Evolutionary conservation across 2,329 filamentous ascomycete species (phyloP).

Genomic region (Teratosphaeria gauchensis): DNA sequence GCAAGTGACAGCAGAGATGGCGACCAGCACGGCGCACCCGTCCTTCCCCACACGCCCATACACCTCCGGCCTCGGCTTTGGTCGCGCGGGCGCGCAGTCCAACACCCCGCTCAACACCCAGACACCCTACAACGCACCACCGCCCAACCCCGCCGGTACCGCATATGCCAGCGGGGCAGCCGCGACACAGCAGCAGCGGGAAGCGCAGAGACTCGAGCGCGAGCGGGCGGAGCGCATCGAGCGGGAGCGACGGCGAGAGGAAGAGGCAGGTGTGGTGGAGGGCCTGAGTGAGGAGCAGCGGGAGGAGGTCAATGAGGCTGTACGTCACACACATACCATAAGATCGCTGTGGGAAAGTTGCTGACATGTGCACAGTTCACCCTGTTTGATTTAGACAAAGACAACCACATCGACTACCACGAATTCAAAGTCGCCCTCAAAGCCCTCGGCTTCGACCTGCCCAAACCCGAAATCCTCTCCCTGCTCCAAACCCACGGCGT

Average conservation of each 20-base stretch:
- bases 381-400: slow-evolving; percentile 94
- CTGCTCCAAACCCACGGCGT: slow-evolving; percentile 75
- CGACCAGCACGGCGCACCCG: slow-evolving; percentile 39
- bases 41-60: slow-evolving; percentile 46
- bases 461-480: slow-evolving; percentile 73
- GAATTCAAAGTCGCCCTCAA: slow-evolving; percentile 95
- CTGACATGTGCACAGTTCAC: slow-evolving; percentile 54
- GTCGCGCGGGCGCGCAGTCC: slow-evolving; percentile 25
- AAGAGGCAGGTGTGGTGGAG: slow-evolving; percentile 40
- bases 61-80: slow-evolving; percentile 32
- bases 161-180: not conserved
- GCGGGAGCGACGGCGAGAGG: slow-evolving; percentile 12
- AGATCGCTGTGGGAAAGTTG: slow-evolving; percentile 6
- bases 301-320: slow-evolving; percentile 88
- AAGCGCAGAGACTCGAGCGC: slow-evolving; percentile 33
- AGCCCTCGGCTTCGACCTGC: slow-evolving; percentile 84
- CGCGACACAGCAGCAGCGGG: slow-evolving; percentile 29
- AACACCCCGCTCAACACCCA: slow-evolving; percentile 21
- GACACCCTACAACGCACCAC: slow-evolving; percentile 27
- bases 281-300: slow-evolving; percentile 75
- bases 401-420: slow-evolving; percentile 90
- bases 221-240: slow-evolving; percentile 33
- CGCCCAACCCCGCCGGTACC: slow-evolving; percentile 11
- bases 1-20: slow-evolving; percentile 30
- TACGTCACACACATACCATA: slow-evolving; percentile 40